A percentile compares a stretch with the other conserved stretches of the same genome.
Conservation (phyloP, 495 filamentous ascomycete genomes). For the Pyrenopolyporus hunteri region DNA sequence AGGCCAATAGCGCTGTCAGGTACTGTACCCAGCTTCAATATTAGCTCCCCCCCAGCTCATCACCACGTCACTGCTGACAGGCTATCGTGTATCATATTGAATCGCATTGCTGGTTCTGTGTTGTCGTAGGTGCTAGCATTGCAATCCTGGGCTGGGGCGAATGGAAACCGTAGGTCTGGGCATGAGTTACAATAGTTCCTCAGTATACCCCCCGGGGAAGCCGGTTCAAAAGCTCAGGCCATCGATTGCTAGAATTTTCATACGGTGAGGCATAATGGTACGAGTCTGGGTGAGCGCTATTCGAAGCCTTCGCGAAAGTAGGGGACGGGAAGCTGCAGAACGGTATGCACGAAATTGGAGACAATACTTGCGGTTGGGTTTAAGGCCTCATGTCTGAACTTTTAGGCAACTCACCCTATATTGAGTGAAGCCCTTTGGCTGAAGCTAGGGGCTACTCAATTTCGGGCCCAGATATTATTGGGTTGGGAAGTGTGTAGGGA, state of each 20-base stretch:
- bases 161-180: not conserved
- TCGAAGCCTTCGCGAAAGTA: not conserved
- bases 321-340: not conserved
- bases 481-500: not conserved
- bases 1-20: conserved; percentile 6
- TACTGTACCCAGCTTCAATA: conserved; percentile 1
- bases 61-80: conserved; percentile 14
- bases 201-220: not conserved
- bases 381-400: conserved; percentile 13
- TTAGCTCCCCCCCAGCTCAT: conserved; percentile 9
- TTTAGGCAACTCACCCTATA: conserved; percentile 1
- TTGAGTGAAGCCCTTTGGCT: not conserved
- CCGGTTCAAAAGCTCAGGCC: not conserved
- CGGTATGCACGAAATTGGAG: conserved; percentile 19
- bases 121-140: conserved; percentile 3
- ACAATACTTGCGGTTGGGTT: conserved; percentile 3
- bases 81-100: conserved; percentile 19
- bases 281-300: not conserved
- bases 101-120: conserved; percentile 8
- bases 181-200: conserved; percentile 7
- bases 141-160: conserved; percentile 4
- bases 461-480: not conserved
- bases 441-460: not conserved
- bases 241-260: not conserved
- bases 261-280: not conserved